These are phyloP conservation scores for Petunia axillaris DNA, from an alignment of 257 asterid species.

Conservation along the genomic window DNA sequence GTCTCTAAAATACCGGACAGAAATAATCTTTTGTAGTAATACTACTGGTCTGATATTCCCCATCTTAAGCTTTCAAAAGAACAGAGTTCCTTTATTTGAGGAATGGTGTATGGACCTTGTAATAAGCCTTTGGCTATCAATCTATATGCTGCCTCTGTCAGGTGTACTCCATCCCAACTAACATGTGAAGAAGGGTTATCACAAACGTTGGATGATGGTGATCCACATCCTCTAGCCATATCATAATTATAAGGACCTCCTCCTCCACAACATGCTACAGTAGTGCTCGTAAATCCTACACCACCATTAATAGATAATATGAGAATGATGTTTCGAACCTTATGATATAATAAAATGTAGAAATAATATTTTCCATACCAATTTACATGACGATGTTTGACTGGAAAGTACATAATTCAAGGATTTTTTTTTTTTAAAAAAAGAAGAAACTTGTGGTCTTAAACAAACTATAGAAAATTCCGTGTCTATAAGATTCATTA, in stretches of 20 bases:
- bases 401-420: too few relatives aligned
- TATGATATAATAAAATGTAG: too few relatives aligned
- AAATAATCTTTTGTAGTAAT: not conserved
- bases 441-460: too few relatives aligned
- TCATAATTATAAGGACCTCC: constrained; percentile 44
- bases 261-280: constrained; percentile 50
- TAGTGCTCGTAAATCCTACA: constrained; percentile 37
- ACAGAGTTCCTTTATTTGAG: constrained; percentile 22
- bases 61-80: not conserved
- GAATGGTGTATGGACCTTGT: constrained; percentile 36
- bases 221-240: constrained; percentile 27
- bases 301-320: not conserved
- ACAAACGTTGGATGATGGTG: constrained; percentile 27
- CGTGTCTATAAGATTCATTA: too few relatives aligned
- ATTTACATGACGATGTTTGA: too few relatives aligned
- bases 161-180: constrained; percentile 54
- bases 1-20: not conserved
- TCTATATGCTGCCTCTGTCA: constrained; percentile 49
- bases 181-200: constrained; percentile 40
- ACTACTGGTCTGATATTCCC: constrained; percentile 8
- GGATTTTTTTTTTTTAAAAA: too few relatives aligned
- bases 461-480: too few relatives aligned
- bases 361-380: too few relatives aligned
- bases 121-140: constrained; percentile 36
- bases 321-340: too few relatives aligned